These are phyloP conservation scores for Myrmaecium sp. DNA, from an alignment of 2,329 filamentous ascomycete species.

Conservation along the genomic window DNA sequence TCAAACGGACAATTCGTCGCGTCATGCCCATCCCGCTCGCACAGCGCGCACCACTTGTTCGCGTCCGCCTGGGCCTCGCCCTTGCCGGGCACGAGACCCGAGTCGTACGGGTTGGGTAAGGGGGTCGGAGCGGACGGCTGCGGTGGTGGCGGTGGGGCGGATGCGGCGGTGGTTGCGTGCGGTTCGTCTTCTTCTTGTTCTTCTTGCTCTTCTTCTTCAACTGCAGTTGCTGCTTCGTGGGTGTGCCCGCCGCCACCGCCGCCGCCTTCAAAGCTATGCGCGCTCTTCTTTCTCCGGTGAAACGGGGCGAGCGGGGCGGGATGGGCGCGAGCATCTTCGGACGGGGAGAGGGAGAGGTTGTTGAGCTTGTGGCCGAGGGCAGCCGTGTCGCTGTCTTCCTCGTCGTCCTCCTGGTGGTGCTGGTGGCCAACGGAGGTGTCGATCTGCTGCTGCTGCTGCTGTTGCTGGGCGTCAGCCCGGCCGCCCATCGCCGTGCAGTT, in stretches of 20 bases:
- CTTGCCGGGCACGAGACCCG: constrained; percentile 17
- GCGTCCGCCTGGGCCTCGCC: constrained; percentile 36
- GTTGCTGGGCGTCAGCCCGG: constrained; percentile 27
- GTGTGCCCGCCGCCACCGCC: too few relatives aligned
- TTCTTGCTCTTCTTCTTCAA: too few relatives aligned
- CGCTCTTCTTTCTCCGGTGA: background rate
- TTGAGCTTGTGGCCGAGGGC: constrained; percentile 16
- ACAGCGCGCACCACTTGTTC: constrained; percentile 91
- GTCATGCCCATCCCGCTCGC: constrained; percentile 89
- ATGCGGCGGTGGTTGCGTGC: constrained; percentile 1
- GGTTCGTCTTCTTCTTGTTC: too few relatives aligned
- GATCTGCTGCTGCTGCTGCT: constrained; percentile 4
- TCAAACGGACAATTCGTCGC: constrained; percentile 91
- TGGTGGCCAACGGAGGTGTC: constrained; percentile 1
- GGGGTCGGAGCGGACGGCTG: constrained; percentile 4
- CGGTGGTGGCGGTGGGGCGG: constrained; percentile 2
- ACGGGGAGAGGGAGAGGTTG: constrained; percentile 17
- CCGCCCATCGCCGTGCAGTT: constrained; percentile 76
- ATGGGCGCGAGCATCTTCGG: constrained; percentile 9
- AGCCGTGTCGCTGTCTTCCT: constrained; percentile 12
- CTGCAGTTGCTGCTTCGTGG: too few relatives aligned
- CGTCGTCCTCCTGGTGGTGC: constrained; percentile 7
- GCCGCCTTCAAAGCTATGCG: constrained; percentile 13
- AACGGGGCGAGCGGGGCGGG: constrained; percentile 13
- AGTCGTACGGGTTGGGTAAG: constrained; percentile 17